Conservation (phyloP, 257 asterid species). For the Nicotiana attenuata region DNA sequence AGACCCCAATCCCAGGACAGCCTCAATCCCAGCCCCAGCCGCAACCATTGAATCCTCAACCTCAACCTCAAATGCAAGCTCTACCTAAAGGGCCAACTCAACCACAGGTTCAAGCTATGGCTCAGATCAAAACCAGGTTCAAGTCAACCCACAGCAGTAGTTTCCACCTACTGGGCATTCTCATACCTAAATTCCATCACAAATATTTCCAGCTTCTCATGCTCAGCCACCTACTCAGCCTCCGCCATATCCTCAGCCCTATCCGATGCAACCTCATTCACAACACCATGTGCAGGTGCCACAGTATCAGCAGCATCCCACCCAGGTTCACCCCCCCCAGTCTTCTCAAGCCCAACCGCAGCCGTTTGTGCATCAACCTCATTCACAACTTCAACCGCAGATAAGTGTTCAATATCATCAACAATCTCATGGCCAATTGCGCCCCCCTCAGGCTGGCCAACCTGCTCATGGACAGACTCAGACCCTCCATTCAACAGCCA, state of each 20-base stretch:
- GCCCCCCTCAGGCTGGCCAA: too few species aligned
- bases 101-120: conserved; percentile 17
- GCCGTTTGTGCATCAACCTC: conserved; percentile 30
- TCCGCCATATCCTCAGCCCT: too few species aligned
- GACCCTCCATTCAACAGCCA: too few species aligned
- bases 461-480: too few species aligned
- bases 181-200: conserved; percentile 39
- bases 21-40: conserved; percentile 27
- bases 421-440: conserved; percentile 35
- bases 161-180: conserved; percentile 40
- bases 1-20: conserved; percentile 31
- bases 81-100: conserved; percentile 26
- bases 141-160: conserved; percentile 33
- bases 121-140: conserved; percentile 31
- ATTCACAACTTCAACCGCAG: conserved; percentile 39
- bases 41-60: conserved; percentile 22
- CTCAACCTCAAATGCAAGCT: conserved; percentile 26
- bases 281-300: conserved; percentile 47
- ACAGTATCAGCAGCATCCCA: conserved; percentile 49
- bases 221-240: conserved; percentile 50
- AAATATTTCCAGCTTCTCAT: conserved; percentile 33
- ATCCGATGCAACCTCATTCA: conserved; percentile 40
- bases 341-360: conserved; percentile 37
- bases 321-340: conserved; percentile 35
- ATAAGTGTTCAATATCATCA: conserved; percentile 36